These are phyloP conservation scores for Cytauxzoon felis DNA, from an alignment of 169 alveolate genomes.

Conservation along the genomic window DNA sequence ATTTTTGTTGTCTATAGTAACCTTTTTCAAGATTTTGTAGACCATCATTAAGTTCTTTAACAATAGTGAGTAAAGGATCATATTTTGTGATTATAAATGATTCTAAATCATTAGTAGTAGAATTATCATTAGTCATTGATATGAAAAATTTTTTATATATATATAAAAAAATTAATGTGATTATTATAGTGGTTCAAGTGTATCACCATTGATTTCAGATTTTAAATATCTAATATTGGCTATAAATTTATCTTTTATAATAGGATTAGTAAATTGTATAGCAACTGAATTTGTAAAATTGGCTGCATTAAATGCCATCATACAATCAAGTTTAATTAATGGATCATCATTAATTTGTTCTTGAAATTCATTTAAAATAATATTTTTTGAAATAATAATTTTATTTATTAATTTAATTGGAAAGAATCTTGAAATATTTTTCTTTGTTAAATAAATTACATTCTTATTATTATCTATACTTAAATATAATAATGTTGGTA, in stretches of 20 bases:
- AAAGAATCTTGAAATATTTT: conserved; percentile 53
- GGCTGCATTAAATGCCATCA: conserved; percentile 44
- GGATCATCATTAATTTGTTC: conserved; percentile 27
- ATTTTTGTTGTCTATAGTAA: conserved; percentile 9
- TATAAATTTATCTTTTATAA: conserved; percentile 22
- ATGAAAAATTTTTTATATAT: no score
- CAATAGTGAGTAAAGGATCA: conserved; percentile 85
- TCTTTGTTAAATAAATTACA: conserved; percentile 48
- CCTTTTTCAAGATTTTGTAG: conserved; percentile 85
- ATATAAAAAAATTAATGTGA: neutral
- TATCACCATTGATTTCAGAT: conserved; percentile 23
- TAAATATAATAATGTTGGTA: conserved; percentile 38
- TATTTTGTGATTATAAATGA: conserved; percentile 82
- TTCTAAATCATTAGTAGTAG: conserved; percentile 44
- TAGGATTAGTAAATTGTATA: conserved; percentile 50
- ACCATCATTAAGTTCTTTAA: conserved; percentile 82
- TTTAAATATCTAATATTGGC: conserved; percentile 6
- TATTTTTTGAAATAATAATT: conserved; percentile 22
- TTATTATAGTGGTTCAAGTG: conserved; percentile 4
- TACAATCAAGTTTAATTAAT: conserved; percentile 3
- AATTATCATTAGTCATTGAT: no score
- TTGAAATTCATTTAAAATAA: conserved; percentile 38
- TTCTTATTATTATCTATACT: conserved; percentile 42
- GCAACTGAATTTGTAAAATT: conserved; percentile 62
- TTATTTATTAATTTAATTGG: conserved; percentile 58